Evolutionary conservation across 2,329 filamentous ascomycete species (phyloP).

Genomic region (Periconia sp.): DNA sequence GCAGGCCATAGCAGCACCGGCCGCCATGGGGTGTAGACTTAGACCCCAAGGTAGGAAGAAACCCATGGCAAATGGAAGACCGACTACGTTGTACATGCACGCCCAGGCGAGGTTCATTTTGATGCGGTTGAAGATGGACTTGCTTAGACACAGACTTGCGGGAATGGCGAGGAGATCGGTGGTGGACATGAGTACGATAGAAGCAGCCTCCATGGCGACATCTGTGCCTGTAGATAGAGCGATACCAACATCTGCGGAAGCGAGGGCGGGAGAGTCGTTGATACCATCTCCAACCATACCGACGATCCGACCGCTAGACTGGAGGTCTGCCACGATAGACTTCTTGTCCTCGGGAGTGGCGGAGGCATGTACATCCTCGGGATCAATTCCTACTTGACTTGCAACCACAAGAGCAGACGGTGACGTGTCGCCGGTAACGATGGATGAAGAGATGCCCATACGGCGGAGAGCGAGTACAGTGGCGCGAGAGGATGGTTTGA

Average conservation of each 20-base stretch:
- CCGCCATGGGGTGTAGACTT: slow-evolving; percentile 89
- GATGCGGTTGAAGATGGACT: slow-evolving; percentile 86
- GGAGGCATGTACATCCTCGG: slow-evolving; percentile 78
- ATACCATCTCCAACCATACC: slow-evolving; percentile 98
- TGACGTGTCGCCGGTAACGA: slow-evolving; percentile 90
- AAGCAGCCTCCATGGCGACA: slow-evolving; percentile 95
- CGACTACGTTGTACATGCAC: slow-evolving; percentile 88
- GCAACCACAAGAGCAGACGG: slow-evolving; percentile 85
- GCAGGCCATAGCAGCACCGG: slow-evolving; percentile 89
- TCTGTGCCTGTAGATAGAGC: slow-evolving; percentile 91
- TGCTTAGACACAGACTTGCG: slow-evolving; percentile 77
- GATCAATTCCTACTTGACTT: slow-evolving; percentile 74
- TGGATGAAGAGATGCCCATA: slow-evolving; percentile 84
- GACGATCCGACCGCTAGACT: slow-evolving; percentile 72
- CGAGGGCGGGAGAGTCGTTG: slow-evolving; percentile 95
- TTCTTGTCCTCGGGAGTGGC: slow-evolving; percentile 92
- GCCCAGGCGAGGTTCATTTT: slow-evolving; percentile 93
- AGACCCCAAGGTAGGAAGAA: slow-evolving; percentile 88
- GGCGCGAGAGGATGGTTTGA: slow-evolving; percentile 84
- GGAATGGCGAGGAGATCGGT: slow-evolving; percentile 93
- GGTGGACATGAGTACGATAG: slow-evolving; percentile 92
- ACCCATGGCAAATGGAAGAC: slow-evolving; percentile 95
- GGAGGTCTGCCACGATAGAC: slow-evolving; percentile 75
- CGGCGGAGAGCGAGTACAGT: slow-evolving; percentile 78
- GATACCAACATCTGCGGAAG: slow-evolving; percentile 89